Conservation (phyloP, 371 early-diverging fungal species). For the Apophysomyces elegans region DNA sequence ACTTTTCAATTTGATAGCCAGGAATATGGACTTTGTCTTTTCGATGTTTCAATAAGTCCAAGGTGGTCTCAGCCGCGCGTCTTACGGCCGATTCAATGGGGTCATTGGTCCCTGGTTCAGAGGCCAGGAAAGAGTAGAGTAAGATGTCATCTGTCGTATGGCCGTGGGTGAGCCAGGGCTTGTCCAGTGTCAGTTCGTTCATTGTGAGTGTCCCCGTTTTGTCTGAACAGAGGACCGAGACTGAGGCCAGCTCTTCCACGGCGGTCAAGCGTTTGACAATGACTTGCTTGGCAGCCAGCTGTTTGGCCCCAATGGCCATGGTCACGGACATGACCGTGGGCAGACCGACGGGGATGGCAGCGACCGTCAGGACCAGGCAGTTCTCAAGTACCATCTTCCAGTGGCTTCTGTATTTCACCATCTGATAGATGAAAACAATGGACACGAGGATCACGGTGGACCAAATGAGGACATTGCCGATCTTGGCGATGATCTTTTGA, state of each 20-base stretch:
- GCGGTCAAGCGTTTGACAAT: constrained; percentile 91
- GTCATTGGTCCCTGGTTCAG: constrained; percentile 87
- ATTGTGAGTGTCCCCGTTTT: constrained; percentile 93
- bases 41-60: constrained; percentile 59
- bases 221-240: constrained; percentile 88
- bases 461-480: constrained; percentile 80
- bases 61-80: constrained; percentile 72
- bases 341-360: constrained; percentile 94
- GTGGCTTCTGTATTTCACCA: constrained; percentile 41
- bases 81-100: constrained; percentile 88
- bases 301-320: constrained; percentile 89
- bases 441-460: constrained; percentile 74
- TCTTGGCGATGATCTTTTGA: constrained; percentile 79
- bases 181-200: constrained; percentile 83
- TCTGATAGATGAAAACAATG: constrained; percentile 75
- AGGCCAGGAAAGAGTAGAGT: constrained; percentile 77
- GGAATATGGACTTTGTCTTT: constrained; percentile 63
- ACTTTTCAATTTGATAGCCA: constrained; percentile 81
- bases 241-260: constrained; percentile 91
- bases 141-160: constrained; percentile 81
- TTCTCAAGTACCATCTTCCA: constrained; percentile 56
- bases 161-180: constrained; percentile 76
- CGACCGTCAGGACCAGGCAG: constrained; percentile 86
- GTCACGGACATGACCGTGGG: constrained; percentile 94
- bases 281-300: constrained; percentile 86